These are phyloP conservation scores for Cronartium quercuum DNA, from an alignment of 1,284 basidiomycete species.

Conservation along the genomic window DNA sequence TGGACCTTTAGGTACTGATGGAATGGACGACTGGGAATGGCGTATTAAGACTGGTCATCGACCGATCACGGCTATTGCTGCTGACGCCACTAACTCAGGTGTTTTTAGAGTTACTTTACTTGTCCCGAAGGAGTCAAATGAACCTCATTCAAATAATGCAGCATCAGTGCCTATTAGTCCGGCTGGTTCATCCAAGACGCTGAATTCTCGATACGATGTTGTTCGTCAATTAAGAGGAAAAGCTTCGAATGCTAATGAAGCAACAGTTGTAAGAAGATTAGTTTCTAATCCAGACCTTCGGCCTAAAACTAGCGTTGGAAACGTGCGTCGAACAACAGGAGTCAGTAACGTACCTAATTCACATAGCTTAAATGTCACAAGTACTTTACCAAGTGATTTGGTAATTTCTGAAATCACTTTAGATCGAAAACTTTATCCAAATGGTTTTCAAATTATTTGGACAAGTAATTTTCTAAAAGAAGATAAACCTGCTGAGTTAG, in stretches of 20 bases:
- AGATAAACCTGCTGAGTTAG: slow-evolving; percentile 2
- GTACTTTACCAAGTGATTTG: slow-evolving; percentile 53
- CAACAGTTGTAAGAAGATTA: slow-evolving; percentile 19
- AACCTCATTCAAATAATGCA: background rate
- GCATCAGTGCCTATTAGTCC: background rate
- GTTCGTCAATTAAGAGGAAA: slow-evolving; percentile 3
- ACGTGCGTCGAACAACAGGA: slow-evolving; percentile 43
- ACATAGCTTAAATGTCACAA: slow-evolving; percentile 44
- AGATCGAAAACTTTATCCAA: slow-evolving; percentile 66
- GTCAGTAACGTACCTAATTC: slow-evolving; percentile 43
- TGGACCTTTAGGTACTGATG: slow-evolving; percentile 42
- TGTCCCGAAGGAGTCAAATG: slow-evolving; percentile 20
- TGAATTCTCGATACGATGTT: slow-evolving; percentile 14
- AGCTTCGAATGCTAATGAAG: background rate
- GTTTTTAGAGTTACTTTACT: slow-evolving; percentile 23
- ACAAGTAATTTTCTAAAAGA: slow-evolving; percentile 15
- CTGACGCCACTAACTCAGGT: slow-evolving; percentile 8
- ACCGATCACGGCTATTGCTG: background rate
- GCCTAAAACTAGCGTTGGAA: slow-evolving; percentile 44
- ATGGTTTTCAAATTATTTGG: slow-evolving; percentile 59
- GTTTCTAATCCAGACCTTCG: slow-evolving; percentile 43
- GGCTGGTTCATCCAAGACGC: background rate
- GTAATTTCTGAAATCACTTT: slow-evolving; percentile 66
- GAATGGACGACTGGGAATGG: slow-evolving; percentile 39
- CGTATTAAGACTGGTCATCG: slow-evolving; percentile 6